Evolutionary conservation across 73 alveolate species (phyloP), one percentile per base, ranked within the genome.

Genomic region (Paramecium pentaurelia): DNA sequence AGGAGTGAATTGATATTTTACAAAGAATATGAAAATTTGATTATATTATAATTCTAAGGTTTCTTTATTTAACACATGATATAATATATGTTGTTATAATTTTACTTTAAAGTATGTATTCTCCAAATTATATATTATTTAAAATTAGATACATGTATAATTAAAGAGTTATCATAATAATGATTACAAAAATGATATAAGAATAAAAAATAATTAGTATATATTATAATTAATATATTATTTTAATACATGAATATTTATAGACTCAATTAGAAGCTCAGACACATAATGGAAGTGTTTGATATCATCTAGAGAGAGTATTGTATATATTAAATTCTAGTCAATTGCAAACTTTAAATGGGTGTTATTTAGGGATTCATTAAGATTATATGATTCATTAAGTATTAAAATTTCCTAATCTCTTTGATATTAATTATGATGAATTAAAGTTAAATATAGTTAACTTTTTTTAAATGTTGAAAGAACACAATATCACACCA

Each of bases 281-380:
- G 91, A 80, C 49, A 40, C 30, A 80, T 80, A 1, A 80, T 80
- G 91, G 91, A 80, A 44, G 91, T 49, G 22, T 64, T 38, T 80
- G 91, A 80, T 42, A 40, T 80, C 6, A 80, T 80, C 28, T 38
- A 80, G 22, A 80, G 73, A 80, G 91, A 80, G 91, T 80, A 80
- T 44, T 20, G 3, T 22, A 14, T 20, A 44, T 80, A 20, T 37
- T 20, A 20, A 18, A 27, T 32, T 47, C 18, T 49, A 80, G 91
- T 10, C 34, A 80, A 27, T 47, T 80, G 16, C 28, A 80, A 80
- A 25, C 91, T 22, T 27, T 80, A 18, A 40, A 27, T 22, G 58
- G 58, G 2, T 9, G 47, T 45, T 32, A 80, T 32, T 16, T 80
- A 44, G 91, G 91, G 18, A 18, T 80, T 20, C 71, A 49, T 80